These are phyloP conservation scores for Sporobolomyces roseus DNA, from an alignment of 768 basidiomycete species.

Conservation along the genomic window DNA sequence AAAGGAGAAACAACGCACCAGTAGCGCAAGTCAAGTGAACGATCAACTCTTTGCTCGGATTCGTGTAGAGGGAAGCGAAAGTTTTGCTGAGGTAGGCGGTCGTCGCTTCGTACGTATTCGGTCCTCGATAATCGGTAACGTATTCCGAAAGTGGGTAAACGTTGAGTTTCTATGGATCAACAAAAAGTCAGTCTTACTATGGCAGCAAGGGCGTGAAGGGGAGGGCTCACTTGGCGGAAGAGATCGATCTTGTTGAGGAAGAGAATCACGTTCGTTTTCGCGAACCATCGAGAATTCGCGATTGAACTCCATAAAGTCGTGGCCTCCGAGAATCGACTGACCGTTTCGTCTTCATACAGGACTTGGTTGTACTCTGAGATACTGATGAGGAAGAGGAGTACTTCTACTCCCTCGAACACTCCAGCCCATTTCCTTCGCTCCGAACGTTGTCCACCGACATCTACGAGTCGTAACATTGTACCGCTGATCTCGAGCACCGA, in stretches of 20 bases:
- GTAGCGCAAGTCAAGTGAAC: conserved; percentile 43
- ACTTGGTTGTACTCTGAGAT: conserved; percentile 94
- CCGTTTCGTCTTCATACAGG: conserved; percentile 73
- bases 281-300: conserved; percentile 93
- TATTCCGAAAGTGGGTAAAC: conserved; percentile 74
- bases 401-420: conserved; percentile 74
- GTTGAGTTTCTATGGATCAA: conserved; percentile 83
- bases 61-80: conserved; percentile 86
- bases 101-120: conserved; percentile 78
- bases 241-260: conserved; percentile 61
- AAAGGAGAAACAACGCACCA: background rate
- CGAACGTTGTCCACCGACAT: conserved; percentile 81
- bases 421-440: conserved; percentile 94
- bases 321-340: conserved; percentile 94
- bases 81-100: conserved; percentile 71
- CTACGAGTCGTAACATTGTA: conserved; percentile 85
- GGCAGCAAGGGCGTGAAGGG: background rate
- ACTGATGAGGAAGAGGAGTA: conserved; percentile 28
- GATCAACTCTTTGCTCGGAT: conserved; percentile 55
- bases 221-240: conserved; percentile 80
- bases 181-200: conserved; percentile 1
- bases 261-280: conserved; percentile 79
- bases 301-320: conserved; percentile 93
- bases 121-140: conserved; percentile 85
- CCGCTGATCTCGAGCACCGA: conserved; percentile 84